Evolutionary conservation across 805 yeast genomes (phyloP).

Genomic region (Nematodospora valgi): DNA sequence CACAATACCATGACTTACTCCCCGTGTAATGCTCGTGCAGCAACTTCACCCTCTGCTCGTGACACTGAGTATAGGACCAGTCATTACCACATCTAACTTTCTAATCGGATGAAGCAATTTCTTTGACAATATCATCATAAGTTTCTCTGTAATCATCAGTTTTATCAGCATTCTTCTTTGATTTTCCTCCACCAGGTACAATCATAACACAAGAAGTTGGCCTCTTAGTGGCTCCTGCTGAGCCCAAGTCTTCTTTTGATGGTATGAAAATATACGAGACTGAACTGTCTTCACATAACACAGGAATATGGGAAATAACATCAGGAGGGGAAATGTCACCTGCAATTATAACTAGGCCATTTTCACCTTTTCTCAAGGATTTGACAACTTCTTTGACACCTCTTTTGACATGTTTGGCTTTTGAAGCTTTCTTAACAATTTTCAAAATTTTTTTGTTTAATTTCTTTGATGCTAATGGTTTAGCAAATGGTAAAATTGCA

Average conservation of each 20-base stretch:
- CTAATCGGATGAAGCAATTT: constrained; percentile 40
- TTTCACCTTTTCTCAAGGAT: constrained; percentile 96
- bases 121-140: constrained; percentile 92
- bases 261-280: constrained; percentile 95
- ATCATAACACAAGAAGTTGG: constrained; percentile 98
- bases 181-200: constrained; percentile 90
- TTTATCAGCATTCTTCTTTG: constrained; percentile 66
- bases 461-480: constrained; percentile 94
- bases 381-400: constrained; percentile 99
- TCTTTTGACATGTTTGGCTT: constrained; percentile 96
- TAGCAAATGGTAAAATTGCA: constrained; percentile 87
- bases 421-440: constrained; percentile 96
- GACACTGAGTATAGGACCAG: no score
- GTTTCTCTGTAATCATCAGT: constrained; percentile 86
- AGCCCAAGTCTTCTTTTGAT: constrained; percentile 96
- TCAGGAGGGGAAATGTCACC: constrained; percentile 98
- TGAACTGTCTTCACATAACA: constrained; percentile 87
- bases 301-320: constrained; percentile 96
- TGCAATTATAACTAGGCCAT: constrained; percentile 93
- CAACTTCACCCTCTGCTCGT: no score
- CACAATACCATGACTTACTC: no score
- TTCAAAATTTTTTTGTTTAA: constrained; percentile 92
- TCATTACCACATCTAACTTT: neutral
- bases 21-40: no score
- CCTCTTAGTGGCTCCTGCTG: constrained; percentile 98